Evolutionary conservation across 306 rosid genomes (phyloP).

Genomic region (Glycyrrhiza uralensis): DNA sequence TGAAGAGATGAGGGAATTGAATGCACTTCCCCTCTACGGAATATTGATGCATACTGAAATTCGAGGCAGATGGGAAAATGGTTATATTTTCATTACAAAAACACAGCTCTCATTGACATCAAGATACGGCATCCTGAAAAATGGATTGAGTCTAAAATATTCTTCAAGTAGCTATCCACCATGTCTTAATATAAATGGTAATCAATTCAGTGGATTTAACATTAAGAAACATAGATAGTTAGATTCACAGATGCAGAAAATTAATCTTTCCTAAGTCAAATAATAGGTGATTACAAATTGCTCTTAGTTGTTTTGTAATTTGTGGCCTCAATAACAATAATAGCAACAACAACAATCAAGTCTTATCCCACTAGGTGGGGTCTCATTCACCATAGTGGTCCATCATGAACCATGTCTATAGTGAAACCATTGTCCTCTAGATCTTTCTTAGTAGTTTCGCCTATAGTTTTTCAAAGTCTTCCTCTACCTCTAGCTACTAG

Average conservation of each 20-base stretch:
- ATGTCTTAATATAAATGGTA: neutral
- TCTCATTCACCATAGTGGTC: no score
- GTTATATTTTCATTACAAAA: conserved; percentile 15
- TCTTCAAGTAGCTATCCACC: neutral
- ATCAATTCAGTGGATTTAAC: conserved; percentile 2
- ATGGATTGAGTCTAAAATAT: neutral
- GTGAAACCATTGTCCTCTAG: no score
- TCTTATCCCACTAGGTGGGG: no score
- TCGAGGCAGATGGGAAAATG: conserved; percentile 1
- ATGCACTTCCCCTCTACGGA: conserved; percentile 77
- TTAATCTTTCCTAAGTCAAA: neutral
- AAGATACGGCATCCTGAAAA: no score
- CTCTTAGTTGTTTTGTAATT: neutral
- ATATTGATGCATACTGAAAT: conserved; percentile 73
- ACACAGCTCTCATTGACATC: neutral
- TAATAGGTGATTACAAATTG: neutral
- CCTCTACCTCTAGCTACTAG: no score
- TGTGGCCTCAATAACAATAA: no score
- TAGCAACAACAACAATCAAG: no score
- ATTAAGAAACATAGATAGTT: conserved; percentile 1
- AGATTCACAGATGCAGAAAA: conserved; percentile 13
- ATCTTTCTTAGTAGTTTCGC: no score
- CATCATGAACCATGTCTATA: no score
- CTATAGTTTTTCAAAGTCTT: no score
- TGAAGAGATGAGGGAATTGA: conserved; percentile 77